Base-by-base conservation (phyloP, 352 stramenopile species). In the Stramenopiles sp. region DNA sequence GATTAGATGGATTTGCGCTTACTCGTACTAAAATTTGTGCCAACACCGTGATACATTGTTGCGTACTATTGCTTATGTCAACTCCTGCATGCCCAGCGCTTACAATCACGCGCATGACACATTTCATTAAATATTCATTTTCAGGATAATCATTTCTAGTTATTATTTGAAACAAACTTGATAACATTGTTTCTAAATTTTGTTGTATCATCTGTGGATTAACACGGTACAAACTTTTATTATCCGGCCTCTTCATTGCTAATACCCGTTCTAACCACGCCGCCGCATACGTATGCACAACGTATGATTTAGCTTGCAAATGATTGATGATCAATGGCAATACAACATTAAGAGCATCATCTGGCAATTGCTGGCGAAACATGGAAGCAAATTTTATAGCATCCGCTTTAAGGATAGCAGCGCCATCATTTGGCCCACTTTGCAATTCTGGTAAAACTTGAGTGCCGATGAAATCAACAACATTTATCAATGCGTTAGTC, bases 71-170 rank as follows among this genome's bases (percentile, higher is more conserved):
- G n/a, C n/a, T n/a, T n/a, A n/a, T n/a, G n/a, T n/a, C n/a, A n/a
- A n/a, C n/a, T 33, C 43, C n/a, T 69, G 73, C 23, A 43, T 31
- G 73, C 23, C 23, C 29, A 23, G 23, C 23, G 29, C 63, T 78
- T 7, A 80, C 7, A 27, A 83, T 38, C 23, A 83, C 7, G 32
- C 95, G 88, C 94, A 98, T 98, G 32, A 98, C 87, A 38, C 96
- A 93, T 84, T 98, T 98, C 94, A 98, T 98, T 0, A 98, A 86
- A 82, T 99, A 98, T 80, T 98, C 94, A 86, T 99, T 99, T 81
- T 98, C 95, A 31, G 93, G 90, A 81, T 94, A 91, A 69, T 96
- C 90, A 0, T 86, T 84, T 78, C 95, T 90, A 63, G 97, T 94
- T 30, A 98, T 83, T 81, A 98, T 98, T 33, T 84, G 86, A 82